A percentile compares a stretch with the other conserved stretches of the same genome.
Conservation (phyloP, 2,329 filamentous ascomycete species). For the Colletotrichum higginsianum region DNA sequence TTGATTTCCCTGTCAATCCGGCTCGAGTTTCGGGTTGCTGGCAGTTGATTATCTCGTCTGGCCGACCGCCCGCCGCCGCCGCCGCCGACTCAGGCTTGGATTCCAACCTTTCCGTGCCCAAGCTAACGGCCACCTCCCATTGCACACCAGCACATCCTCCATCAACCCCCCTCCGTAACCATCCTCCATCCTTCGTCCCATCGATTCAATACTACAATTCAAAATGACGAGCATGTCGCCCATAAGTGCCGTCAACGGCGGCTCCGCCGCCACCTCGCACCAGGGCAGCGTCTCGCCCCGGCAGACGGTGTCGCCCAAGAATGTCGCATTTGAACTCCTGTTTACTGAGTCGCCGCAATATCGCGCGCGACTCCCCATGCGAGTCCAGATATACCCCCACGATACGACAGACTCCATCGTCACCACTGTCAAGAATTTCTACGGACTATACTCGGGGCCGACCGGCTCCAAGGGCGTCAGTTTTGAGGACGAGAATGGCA, state of each 20-base stretch:
- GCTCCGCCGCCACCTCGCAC: conserved; percentile 55
- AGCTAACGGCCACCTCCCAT: conserved; percentile 37
- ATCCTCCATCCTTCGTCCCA: conserved; percentile 45
- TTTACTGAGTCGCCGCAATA: conserved; percentile 77
- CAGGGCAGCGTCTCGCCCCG: conserved; percentile 64
- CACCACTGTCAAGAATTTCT: conserved; percentile 99
- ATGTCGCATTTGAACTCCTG: conserved; percentile 84
- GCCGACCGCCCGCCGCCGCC: conserved; percentile 21
- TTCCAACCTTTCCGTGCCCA: conserved; percentile 30
- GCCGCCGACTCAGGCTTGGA: conserved; percentile 28
- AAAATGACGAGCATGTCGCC: conserved; percentile 66
- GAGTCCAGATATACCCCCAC: conserved; percentile 92
- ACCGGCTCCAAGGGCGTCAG: conserved; percentile 84
- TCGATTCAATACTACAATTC: conserved; percentile 45
- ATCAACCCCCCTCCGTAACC: conserved; percentile 43
- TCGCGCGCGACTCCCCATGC: conserved; percentile 84
- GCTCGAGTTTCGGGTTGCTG: conserved; percentile 37
- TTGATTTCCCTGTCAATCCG: background rate
- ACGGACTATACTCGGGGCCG: conserved; percentile 88
- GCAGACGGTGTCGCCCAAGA: conserved; percentile 72
- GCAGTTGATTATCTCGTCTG: conserved; percentile 46
- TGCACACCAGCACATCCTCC: conserved; percentile 42
- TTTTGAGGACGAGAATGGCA: conserved; percentile 92
- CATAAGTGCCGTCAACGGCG: conserved; percentile 52
- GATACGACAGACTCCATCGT: conserved; percentile 98